Conservation (phyloP, 1,284 basidiomycete genomes). For the Austroboletus olivaceoglutinosus region DNA sequence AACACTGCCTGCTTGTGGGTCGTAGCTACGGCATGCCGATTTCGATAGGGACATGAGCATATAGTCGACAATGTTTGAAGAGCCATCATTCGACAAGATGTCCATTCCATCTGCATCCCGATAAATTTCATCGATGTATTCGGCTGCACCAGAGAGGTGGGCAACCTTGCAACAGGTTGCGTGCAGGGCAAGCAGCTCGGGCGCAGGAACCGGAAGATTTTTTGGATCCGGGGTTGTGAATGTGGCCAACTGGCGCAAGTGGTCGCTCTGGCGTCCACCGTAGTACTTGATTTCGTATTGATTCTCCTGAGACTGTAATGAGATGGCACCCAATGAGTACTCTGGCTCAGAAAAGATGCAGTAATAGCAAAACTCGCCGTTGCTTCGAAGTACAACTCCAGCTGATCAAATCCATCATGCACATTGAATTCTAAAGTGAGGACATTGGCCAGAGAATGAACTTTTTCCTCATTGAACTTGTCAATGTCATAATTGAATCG, state of each 20-base stretch:
- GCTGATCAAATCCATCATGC: not conserved
- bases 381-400: conserved; percentile 1
- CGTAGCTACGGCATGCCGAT: too few species aligned
- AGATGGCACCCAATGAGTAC: too few species aligned
- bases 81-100: too few species aligned
- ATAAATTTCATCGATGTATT: too few species aligned
- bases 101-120: too few species aligned
- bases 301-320: too few species aligned
- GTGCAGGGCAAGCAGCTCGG: conserved; percentile 5
- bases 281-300: not conserved
- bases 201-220: conserved; percentile 1
- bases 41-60: too few species aligned
- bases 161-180: conserved; percentile 7
- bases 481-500: not conserved
- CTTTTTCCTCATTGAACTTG: not conserved
- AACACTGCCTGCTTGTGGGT: too few species aligned
- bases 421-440: not conserved
- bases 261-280: not conserved
- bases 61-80: too few species aligned
- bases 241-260: not conserved
- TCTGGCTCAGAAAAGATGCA: too few species aligned
- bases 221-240: not conserved
- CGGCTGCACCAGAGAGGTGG: conserved; percentile 1
- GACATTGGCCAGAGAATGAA: conserved; percentile 10
- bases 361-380: not conserved